phyloP scores from a whole-genome alignment of 2,329 filamentous ascomycete genomes.

The Gremmenia infestans region DNA sequence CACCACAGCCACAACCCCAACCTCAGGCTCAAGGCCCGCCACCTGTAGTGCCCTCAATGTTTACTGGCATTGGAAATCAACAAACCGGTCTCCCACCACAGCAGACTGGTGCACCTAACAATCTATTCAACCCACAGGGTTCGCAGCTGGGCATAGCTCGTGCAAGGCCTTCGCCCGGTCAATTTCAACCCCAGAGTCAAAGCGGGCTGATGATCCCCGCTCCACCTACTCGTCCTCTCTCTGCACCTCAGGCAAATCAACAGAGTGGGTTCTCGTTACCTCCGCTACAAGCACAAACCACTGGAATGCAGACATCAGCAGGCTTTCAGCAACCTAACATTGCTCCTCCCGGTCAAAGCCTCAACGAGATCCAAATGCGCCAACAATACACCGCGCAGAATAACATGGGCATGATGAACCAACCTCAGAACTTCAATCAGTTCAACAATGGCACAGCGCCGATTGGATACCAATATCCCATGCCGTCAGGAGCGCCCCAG shows the following conservation, averaged over 20 bases:
- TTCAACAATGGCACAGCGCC: conserved; percentile 23
- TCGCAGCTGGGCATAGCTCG: conserved; percentile 46
- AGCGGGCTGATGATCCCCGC: conserved; percentile 68
- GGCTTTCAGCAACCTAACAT: conserved; percentile 56
- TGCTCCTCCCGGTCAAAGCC: conserved; percentile 69
- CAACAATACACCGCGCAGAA: conserved; percentile 36
- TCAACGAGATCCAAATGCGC: conserved; percentile 64
- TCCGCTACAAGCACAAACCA: conserved; percentile 78
- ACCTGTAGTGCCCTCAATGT: conserved; percentile 56
- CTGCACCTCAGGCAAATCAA: conserved; percentile 78
- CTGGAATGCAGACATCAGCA: conserved; percentile 52
- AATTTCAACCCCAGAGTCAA: conserved; percentile 47
- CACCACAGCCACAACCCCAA: conserved; percentile 30
- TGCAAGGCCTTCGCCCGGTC: conserved; percentile 70
- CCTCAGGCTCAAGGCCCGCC: conserved; percentile 35
- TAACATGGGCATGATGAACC: conserved; percentile 31
- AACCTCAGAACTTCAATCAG: conserved; percentile 30
- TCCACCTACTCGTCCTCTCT: conserved; percentile 72
- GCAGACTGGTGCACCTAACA: conserved; percentile 17
- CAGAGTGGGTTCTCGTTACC: conserved; percentile 68
- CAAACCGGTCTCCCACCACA: conserved; percentile 38
- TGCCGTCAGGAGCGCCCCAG: conserved; percentile 22
- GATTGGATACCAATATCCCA: conserved; percentile 26
- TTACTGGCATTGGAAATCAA: conserved; percentile 44
- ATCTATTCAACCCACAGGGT: conserved; percentile 37